phyloP scores from a whole-genome alignment of 2,329 filamentous ascomycete genomes.

The Penicillium hordei region DNA sequence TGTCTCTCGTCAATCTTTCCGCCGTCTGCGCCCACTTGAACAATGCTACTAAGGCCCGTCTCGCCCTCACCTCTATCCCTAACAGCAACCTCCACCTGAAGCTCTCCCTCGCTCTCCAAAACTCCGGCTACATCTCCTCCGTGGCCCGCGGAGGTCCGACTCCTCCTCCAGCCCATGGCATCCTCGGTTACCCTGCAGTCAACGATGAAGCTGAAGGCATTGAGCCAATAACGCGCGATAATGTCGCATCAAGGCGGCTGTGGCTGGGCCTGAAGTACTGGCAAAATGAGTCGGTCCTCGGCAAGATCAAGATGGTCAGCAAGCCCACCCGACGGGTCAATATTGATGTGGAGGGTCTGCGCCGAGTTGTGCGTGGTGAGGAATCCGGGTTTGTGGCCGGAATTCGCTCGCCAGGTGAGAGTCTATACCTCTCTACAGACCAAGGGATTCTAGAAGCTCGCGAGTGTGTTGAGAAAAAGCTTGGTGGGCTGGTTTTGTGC shows the following conservation, averaged over 20 bases:
- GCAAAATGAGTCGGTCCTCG: constrained; percentile 76
- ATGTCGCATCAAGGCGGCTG: constrained; percentile 71
- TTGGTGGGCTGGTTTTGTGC: constrained; percentile 79
- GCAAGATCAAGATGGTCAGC: constrained; percentile 64
- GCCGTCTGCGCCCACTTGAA: constrained; percentile 88
- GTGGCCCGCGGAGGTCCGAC: constrained; percentile 70
- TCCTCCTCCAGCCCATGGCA: constrained; percentile 54
- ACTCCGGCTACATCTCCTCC: constrained; percentile 75
- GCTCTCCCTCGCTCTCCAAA: constrained; percentile 74
- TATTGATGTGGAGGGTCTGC: constrained; percentile 62
- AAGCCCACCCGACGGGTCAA: constrained; percentile 73
- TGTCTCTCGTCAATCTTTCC: constrained; percentile 73
- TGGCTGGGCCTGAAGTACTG: constrained; percentile 93
- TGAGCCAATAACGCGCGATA: constrained; percentile 63
- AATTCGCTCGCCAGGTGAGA: constrained; percentile 74
- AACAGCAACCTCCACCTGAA: constrained; percentile 77
- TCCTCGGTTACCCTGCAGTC: constrained; percentile 52
- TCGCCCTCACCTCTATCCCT: constrained; percentile 79
- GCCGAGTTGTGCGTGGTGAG: constrained; percentile 67
- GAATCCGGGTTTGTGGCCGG: constrained; percentile 67
- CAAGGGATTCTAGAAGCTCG: constrained; percentile 75
- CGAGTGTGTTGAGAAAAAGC: constrained; percentile 75
- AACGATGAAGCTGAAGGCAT: constrained; percentile 38
- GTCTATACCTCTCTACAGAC: constrained; percentile 75
- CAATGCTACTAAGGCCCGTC: constrained; percentile 79